Base-by-base conservation (phyloP, 345 rosid species). In the Zanthoxylum bungeanum region DNA sequence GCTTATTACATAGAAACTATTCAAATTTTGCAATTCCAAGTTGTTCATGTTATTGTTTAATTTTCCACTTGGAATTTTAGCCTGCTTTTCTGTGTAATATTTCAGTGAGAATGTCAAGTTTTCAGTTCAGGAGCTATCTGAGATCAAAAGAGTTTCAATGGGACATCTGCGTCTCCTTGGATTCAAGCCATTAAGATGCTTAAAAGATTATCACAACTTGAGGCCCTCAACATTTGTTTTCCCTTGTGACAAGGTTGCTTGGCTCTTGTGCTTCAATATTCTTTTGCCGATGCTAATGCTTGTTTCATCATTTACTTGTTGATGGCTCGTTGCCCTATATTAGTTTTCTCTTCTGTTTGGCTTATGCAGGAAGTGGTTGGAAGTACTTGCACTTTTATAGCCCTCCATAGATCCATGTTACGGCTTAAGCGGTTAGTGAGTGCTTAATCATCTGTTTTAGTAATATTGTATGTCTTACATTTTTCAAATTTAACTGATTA, bases 171-270 rank as follows among this genome's bases (percentile, higher is more conserved):
- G 80, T 75, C 91, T 95, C 76, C 87, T 91, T 69, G 99, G 99
- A 61, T 95, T 95, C 89, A 91, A 95, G 87, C 93, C 98, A 57
- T 79, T 95, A 78, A 84, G 80, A 74, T 95, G 89, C 85, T 87
- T 95, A 74, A 92, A 89, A 83, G 97, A 88, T 64, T 95, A 89
- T 79, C 88, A 95, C 91, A 92, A 95, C 83, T 67, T 92, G 87
- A 89, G 85, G 85, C 99, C 98, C 27, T 88, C 98, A 31, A 91
- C 98, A 39, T 95, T 95, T 88, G 79, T 92, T 73, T 91, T 82
- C 80, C 96, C 99, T 28, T 82, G 83, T 72, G 99, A 95, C 77
- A 80, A 95, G 99, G 99, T 95, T 80, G 33, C 55, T 56, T 59
- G 19, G 9, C 49, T 49, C 64, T 56, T 72, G 12, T 75, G 49